phyloP scores from a whole-genome alignment of 768 basidiomycete genomes.

The Tricholoma hemisulphureum region DNA sequence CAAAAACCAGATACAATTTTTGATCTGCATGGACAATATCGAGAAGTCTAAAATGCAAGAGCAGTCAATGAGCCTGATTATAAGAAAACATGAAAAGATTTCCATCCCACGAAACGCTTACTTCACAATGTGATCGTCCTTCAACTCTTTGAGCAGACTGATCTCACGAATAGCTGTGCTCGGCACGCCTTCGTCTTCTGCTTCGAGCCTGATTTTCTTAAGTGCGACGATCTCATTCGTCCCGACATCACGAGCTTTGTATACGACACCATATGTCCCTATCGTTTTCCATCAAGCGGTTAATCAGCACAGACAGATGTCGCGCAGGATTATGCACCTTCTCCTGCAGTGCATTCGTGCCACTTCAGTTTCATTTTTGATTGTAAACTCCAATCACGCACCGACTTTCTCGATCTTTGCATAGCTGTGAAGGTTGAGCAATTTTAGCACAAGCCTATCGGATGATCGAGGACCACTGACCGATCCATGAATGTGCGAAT shows the following conservation, averaged over 20 bases:
- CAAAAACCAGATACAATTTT: conserved; percentile 96
- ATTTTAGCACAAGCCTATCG: conserved; percentile 16
- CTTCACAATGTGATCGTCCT: conserved; percentile 95
- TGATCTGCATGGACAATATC: conserved; percentile 98
- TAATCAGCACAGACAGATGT: background rate
- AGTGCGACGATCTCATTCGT: conserved; percentile 87
- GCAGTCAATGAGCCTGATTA: background rate
- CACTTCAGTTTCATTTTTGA: conserved; percentile 3
- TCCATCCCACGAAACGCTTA: conserved; percentile 30
- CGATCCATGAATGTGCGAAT: conserved; percentile 41
- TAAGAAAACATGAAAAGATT: background rate
- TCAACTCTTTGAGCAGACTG: conserved; percentile 93
- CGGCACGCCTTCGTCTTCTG: conserved; percentile 98
- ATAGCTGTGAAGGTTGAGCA: conserved; percentile 55
- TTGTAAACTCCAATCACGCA: conserved; percentile 46
- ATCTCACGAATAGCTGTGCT: conserved; percentile 98
- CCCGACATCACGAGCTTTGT: conserved; percentile 86
- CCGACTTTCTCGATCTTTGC: conserved; percentile 98
- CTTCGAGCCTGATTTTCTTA: conserved; percentile 98
- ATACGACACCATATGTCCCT: conserved; percentile 99
- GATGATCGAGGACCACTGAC: conserved; percentile 28
- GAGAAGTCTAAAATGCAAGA: conserved; percentile 59
- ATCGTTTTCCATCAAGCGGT: conserved; percentile 8
- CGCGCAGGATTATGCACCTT: conserved; percentile 38
- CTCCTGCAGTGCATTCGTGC: conserved; percentile 36